A percentile compares a stretch with the other conserved stretches of the same genome.
phyloP scores from a whole-genome alignment of 2,329 filamentous ascomycete genomes.

The Fusarium hostae region DNA sequence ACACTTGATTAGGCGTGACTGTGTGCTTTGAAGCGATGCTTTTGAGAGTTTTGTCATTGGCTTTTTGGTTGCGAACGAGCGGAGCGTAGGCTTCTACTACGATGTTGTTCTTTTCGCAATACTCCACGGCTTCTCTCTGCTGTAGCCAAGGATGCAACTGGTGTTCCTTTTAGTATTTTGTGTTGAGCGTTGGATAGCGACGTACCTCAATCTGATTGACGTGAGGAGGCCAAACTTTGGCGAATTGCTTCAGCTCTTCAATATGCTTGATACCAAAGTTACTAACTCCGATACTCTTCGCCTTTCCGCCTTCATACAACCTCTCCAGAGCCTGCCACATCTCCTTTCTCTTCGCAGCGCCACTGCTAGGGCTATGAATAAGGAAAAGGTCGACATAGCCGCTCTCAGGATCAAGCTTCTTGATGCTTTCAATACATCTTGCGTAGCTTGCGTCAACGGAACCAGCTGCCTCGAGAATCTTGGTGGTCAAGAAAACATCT shows the following conservation, averaged over 20 bases:
- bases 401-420: conserved; percentile 64
- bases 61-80: conserved; percentile 47
- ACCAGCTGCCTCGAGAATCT: conserved; percentile 53
- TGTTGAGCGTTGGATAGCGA: accelerated
- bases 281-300: conserved; percentile 75
- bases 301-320: conserved; percentile 67
- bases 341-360: conserved; percentile 64
- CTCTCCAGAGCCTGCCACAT: conserved; percentile 75
- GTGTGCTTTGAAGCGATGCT: conserved; percentile 67
- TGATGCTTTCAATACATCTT: conserved; percentile 68
- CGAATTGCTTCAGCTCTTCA: conserved; percentile 71
- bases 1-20: conserved; percentile 69
- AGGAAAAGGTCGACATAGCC: conserved; percentile 77
- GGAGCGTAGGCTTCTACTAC: conserved; percentile 51
- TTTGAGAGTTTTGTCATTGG: conserved; percentile 65
- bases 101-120: conserved; percentile 83
- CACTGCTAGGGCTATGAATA: conserved; percentile 71
- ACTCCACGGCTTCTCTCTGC: conserved; percentile 49
- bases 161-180: conserved; percentile 61
- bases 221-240: conserved; percentile 72
- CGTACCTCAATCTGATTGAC: conserved; percentile 77
- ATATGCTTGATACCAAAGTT: conserved; percentile 76
- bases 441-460: conserved; percentile 69
- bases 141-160: conserved; percentile 78
- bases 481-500: conserved; percentile 67